These are phyloP conservation scores for Collybia nuda DNA, from an alignment of 768 basidiomycete species.

Conservation along the genomic window DNA sequence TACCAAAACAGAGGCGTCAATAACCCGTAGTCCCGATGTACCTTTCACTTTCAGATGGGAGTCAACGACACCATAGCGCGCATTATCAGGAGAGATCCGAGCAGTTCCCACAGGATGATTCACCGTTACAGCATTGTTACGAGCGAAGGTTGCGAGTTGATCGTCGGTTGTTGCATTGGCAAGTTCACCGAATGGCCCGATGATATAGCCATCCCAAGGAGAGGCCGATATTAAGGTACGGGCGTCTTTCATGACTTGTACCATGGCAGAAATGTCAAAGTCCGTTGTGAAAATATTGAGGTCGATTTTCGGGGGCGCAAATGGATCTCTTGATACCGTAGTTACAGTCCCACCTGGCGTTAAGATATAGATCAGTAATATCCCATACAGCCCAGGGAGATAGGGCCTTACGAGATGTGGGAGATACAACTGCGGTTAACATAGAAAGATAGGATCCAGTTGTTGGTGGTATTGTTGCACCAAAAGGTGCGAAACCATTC, in stretches of 20 bases:
- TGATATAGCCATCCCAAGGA: conserved; percentile 6
- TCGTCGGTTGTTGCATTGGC: conserved; percentile 3
- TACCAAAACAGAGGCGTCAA: conserved; percentile 30
- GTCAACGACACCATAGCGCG: conserved; percentile 26
- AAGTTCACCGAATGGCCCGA: conserved; percentile 1
- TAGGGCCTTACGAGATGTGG: too few relatives aligned
- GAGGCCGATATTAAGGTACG: background rate
- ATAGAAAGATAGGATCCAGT: too few relatives aligned
- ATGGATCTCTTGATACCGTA: background rate
- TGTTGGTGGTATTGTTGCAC: too few relatives aligned
- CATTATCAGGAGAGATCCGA: conserved; percentile 15
- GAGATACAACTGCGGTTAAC: too few relatives aligned
- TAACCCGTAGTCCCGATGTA: conserved; percentile 23
- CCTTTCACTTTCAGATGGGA: conserved; percentile 28
- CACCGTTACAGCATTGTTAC: conserved; percentile 16
- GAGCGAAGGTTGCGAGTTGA: conserved; percentile 17
- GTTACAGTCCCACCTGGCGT: too few relatives aligned
- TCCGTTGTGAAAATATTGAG: conserved; percentile 2
- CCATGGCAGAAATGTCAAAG: conserved; percentile 7
- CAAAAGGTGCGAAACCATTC: too few relatives aligned
- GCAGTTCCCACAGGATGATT: conserved; percentile 26
- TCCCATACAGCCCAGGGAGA: too few relatives aligned
- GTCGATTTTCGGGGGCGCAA: conserved; percentile 6
- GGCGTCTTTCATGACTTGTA: conserved; percentile 6
- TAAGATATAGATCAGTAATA: too few relatives aligned